Percentiles rank a stretch among this genome's conserved stretches.
Conservation (phyloP, 164 flowering plant species). For the Liriodendron chinense region DNA sequence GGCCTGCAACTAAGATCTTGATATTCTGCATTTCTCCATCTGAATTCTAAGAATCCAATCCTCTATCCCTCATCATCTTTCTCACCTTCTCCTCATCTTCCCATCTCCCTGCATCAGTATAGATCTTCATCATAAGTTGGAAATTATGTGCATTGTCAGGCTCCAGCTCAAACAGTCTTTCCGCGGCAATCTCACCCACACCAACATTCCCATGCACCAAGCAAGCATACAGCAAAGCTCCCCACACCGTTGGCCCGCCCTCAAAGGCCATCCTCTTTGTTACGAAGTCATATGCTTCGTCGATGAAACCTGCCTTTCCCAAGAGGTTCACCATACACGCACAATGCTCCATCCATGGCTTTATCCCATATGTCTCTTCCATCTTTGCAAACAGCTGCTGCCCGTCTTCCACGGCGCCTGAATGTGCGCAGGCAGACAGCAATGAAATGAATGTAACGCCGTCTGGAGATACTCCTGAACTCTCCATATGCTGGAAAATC, state of each 20-base stretch:
- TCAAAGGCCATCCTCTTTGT: constrained; percentile 49
- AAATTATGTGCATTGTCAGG: constrained; percentile 80
- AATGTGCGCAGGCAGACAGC: constrained; percentile 67
- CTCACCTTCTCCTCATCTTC: constrained; percentile 62
- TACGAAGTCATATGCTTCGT: constrained; percentile 55
- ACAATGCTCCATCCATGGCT: constrained; percentile 70
- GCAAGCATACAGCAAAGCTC: constrained; percentile 78
- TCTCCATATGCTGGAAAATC: constrained; percentile 59
- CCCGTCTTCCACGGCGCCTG: constrained; percentile 64
- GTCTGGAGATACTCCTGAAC: constrained; percentile 41
- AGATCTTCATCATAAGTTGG: constrained; percentile 66
- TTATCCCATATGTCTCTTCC: constrained; percentile 42
- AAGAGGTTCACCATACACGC: constrained; percentile 82
- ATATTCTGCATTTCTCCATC: neutral
- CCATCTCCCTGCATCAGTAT: constrained; percentile 45
- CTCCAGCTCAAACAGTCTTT: constrained; percentile 72
- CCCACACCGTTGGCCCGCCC: constrained; percentile 85
- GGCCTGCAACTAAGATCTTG: neutral
- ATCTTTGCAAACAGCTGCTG: constrained; percentile 43
- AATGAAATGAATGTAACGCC: constrained; percentile 64
- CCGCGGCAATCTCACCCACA: constrained; percentile 67
- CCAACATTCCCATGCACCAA: constrained; percentile 53
- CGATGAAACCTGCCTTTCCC: constrained; percentile 63
- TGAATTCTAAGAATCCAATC: constrained; percentile 34
- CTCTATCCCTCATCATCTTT: constrained; percentile 59